Conservation (phyloP, 305 asterid genomes). For the Fraxinus xanthoxyloides region DNA sequence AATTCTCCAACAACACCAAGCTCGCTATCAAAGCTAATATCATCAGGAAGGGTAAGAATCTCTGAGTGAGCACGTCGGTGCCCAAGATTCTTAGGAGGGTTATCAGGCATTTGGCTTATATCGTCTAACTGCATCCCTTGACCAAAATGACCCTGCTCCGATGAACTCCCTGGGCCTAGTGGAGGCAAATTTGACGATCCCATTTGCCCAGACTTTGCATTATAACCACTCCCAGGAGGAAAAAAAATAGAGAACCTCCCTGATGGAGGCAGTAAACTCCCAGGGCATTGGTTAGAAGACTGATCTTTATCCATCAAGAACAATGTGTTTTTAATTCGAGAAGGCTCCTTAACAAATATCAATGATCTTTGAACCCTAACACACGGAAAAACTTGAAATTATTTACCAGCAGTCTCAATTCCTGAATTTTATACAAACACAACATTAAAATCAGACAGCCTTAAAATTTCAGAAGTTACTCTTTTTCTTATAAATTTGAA, state of each 20-base stretch:
- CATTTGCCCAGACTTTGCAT: constrained; percentile 47
- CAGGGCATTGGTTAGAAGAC: constrained; percentile 49
- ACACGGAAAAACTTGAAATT: not conserved
- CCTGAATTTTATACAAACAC: not conserved
- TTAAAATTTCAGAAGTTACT: not conserved
- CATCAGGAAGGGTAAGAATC: constrained; percentile 95
- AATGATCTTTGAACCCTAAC: not conserved
- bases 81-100: constrained; percentile 82
- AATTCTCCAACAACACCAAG: constrained; percentile 95
- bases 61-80: constrained; percentile 98
- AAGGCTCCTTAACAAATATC: constrained; percentile 19
- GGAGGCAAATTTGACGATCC: constrained; percentile 65
- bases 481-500: constrained; percentile 12
- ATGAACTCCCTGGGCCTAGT: constrained; percentile 51
- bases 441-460: constrained; percentile 13
- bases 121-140: constrained; percentile 55
- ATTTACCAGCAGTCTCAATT: not conserved
- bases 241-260: constrained; percentile 75
- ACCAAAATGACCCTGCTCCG: constrained; percentile 64
- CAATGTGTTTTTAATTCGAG: constrained; percentile 6
- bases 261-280: constrained; percentile 61
- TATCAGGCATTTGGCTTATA: constrained; percentile 91
- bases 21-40: constrained; percentile 92
- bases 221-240: constrained; percentile 46
- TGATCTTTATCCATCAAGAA: constrained; percentile 77